These are phyloP conservation scores for Lupinus albus DNA, from an alignment of 306 rosid species.

Conservation along the genomic window DNA sequence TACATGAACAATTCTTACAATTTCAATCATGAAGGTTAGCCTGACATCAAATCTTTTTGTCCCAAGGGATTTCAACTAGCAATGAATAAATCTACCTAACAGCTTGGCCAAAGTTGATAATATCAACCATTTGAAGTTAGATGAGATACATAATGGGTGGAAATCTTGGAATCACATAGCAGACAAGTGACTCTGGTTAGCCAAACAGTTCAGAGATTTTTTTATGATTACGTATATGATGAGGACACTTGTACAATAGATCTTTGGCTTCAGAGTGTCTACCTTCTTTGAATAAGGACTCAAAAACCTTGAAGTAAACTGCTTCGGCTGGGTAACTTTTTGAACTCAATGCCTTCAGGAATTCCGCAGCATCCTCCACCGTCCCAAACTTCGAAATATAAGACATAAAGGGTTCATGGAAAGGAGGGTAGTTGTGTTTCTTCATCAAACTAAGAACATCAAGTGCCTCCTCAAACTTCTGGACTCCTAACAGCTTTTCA, in stretches of 20 bases:
- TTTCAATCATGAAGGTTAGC: conserved; percentile 26
- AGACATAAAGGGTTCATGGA: conserved; percentile 55
- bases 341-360: conserved; percentile 63
- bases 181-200: conserved; percentile 42
- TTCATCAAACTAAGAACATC: conserved; percentile 69
- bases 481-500: conserved; percentile 53
- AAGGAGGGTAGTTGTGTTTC: conserved; percentile 66
- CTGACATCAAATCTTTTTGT: neutral
- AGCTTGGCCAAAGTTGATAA: conserved; percentile 36
- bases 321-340: conserved; percentile 58
- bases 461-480: conserved; percentile 80
- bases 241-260: conserved; percentile 76
- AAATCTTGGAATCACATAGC: conserved; percentile 31
- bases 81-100: conserved; percentile 30
- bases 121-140: conserved; percentile 3
- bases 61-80: neutral
- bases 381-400: conserved; percentile 80
- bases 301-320: conserved; percentile 60
- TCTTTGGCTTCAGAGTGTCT: conserved; percentile 75
- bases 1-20: conserved; percentile 24
- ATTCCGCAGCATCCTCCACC: conserved; percentile 71
- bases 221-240: conserved; percentile 58
- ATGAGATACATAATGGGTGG: neutral
- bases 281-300: conserved; percentile 68
- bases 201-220: conserved; percentile 71